phyloP scores from a whole-genome alignment of 2,329 filamentous ascomycete species.

The Fusarium sp. region DNA sequence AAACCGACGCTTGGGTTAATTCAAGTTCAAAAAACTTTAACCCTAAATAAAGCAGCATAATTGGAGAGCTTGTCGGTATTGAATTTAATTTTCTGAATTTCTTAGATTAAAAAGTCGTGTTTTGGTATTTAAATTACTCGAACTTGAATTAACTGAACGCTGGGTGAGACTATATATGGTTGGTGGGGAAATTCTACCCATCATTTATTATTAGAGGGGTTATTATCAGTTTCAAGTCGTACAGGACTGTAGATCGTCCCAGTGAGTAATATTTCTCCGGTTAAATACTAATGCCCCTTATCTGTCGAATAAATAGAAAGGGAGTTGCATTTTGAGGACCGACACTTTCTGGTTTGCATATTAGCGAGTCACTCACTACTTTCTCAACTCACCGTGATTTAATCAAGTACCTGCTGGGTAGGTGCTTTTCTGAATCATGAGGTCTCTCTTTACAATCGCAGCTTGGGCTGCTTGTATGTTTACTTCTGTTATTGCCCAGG shows the following conservation, averaged over 20 bases:
- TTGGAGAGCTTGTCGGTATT: no score
- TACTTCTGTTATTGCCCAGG: not conserved
- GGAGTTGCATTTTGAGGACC: not conserved
- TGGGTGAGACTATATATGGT: not conserved
- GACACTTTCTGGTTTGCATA: not conserved
- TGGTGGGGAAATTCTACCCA: not conserved
- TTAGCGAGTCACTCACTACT: not conserved
- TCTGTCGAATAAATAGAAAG: not conserved
- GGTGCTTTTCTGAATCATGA: not conserved
- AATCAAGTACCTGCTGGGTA: not conserved
- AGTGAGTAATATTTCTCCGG: not conserved
- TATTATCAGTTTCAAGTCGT: not conserved
- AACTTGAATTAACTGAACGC: no score
- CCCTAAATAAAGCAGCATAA: no score
- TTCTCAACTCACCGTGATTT: not conserved
- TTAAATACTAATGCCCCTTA: not conserved
- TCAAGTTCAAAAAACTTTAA: no score
- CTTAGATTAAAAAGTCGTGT: no score
- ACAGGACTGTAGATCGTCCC: not conserved
- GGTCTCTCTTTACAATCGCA: not conserved
- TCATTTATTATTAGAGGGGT: not conserved
- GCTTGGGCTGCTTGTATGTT: not conserved
- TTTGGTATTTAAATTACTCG: no score
- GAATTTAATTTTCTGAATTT: no score
- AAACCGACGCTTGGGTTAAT: no score